Evolutionary conservation across 2,329 filamentous ascomycete genomes (phyloP), one percentile per base, ranked within the genome.

Genomic region (Venturia asperata): DNA sequence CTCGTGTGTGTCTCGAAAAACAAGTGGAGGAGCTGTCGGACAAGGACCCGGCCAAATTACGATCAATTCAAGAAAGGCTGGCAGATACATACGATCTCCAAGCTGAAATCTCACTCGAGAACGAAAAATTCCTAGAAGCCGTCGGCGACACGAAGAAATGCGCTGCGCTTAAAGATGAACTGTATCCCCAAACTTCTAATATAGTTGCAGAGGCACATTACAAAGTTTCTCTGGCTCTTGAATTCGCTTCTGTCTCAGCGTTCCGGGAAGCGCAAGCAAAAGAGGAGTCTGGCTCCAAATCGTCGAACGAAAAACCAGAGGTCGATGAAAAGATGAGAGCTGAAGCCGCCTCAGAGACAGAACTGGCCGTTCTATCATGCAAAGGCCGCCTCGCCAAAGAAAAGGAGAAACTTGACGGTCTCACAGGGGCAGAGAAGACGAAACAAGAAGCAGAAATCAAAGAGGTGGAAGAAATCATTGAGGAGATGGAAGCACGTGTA

Each of bases 31-130:
- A 66, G 80, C 77, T 62, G 85, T 84, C 70, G 77, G 76, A 7
- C 77, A 74, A 47, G 76, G 70, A 68, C 66, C 74, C 68, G 67
- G 76, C 49, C 67, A 65, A 67, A 67, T 21, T 62, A 66, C 72
- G 70, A 49, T 85, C 89, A 67, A 81, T 92, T 72, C 92, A 92
- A 76, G 91, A 96, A 76, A 87, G 91, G 65, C 83, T 97, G 42
- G 91, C 91, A 67, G 94, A 99, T 73, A 96, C 91, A 10, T 91
- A 97, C 74, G 92, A 97, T 74, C 84, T 96, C 65, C 89, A 97
- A 68, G 90, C 92, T 11, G 94, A 99, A 77, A 97, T 99, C 68
- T 95, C 90, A n/a, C 82, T 99, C 37, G 94, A 99, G 78, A 96
- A 94, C 70, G 94, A 97, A 77, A 87, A 89, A 79, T 99, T 96